Evolutionary conservation across 352 stramenopile genomes (phyloP).

Genomic region (Pythium volutum): DNA sequence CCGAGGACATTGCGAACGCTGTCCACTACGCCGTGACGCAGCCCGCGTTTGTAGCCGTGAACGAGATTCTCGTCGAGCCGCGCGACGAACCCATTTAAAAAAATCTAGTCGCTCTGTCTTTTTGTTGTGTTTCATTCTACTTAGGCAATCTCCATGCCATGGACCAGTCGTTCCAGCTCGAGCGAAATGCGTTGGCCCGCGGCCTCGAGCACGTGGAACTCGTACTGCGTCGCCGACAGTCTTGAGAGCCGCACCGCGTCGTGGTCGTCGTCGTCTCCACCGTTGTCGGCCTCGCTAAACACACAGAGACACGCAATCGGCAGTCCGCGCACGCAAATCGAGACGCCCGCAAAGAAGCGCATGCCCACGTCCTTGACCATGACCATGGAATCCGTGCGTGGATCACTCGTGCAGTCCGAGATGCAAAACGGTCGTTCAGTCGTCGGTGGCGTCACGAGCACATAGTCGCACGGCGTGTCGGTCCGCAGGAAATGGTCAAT

Average conservation of each 20-base stretch:
- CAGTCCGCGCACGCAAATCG: slow-evolving; percentile 44
- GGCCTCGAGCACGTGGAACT: slow-evolving; percentile 38
- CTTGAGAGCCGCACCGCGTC: neutral
- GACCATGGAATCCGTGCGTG: slow-evolving; percentile 42
- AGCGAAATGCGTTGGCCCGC: slow-evolving; percentile 40
- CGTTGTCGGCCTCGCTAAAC: slow-evolving; percentile 26
- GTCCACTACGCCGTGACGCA: slow-evolving; percentile 88
- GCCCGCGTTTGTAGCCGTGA: slow-evolving; percentile 85
- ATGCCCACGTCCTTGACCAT: slow-evolving; percentile 61
- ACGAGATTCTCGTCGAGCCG: slow-evolving; percentile 90
- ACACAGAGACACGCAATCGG: slow-evolving; percentile 58
- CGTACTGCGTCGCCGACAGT: slow-evolving; percentile 32
- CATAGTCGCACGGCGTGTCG: slow-evolving; percentile 56
- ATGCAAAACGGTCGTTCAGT: slow-evolving; percentile 39
- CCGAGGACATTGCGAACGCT: slow-evolving; percentile 79
- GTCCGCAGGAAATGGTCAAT: slow-evolving; percentile 36
- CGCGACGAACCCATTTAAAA: slow-evolving; percentile 81
- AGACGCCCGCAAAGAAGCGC: slow-evolving; percentile 48
- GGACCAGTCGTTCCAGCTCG: slow-evolving; percentile 44
- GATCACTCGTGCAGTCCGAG: slow-evolving; percentile 41
- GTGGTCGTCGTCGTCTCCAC: neutral
- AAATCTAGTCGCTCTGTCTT: no score
- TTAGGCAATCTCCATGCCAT: slow-evolving; percentile 38
- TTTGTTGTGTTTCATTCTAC: neutral
- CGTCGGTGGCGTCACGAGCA: slow-evolving; percentile 41